Evolutionary conservation across 2,329 filamentous ascomycete genomes (phyloP).

Genomic region (Colletotrichum tropicale): DNA sequence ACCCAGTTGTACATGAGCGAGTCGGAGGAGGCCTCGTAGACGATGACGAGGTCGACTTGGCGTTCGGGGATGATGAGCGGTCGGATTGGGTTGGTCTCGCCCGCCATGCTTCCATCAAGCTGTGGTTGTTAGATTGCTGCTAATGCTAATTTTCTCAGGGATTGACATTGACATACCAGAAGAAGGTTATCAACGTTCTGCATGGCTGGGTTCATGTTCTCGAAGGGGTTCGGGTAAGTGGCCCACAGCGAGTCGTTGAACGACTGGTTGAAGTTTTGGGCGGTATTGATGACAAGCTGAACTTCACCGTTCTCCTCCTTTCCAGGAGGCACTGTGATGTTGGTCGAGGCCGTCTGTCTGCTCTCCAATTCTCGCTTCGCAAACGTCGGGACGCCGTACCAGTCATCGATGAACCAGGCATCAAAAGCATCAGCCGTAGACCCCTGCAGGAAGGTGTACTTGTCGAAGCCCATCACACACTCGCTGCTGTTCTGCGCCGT

Average conservation of each 20-base stretch:
- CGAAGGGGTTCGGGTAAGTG: conserved; percentile 34
- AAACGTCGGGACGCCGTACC: conserved; percentile 28
- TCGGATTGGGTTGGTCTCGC: conserved; percentile 33
- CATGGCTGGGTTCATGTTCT: conserved; percentile 30
- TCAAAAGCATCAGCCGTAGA: conserved; percentile 30
- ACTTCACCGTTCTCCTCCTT: conserved; percentile 24
- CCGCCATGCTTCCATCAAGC: conserved; percentile 34
- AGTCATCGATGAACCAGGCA: conserved; percentile 28
- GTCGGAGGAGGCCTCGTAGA: conserved; percentile 33
- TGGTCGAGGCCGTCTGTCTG: conserved; percentile 14
- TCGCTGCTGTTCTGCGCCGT: conserved; percentile 26
- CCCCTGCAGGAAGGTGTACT: conserved; percentile 33
- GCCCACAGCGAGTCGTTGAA: conserved; percentile 35
- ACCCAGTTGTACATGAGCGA: conserved; percentile 25
- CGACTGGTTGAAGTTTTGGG: conserved; percentile 27
- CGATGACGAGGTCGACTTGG: conserved; percentile 31
- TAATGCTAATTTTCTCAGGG: background rate
- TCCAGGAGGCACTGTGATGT: conserved; percentile 17
- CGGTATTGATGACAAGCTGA: conserved; percentile 25
- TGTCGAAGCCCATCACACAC: conserved; percentile 35
- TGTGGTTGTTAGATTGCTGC: background rate
- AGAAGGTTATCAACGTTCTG: conserved; percentile 26
- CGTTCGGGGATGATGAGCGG: conserved; percentile 31
- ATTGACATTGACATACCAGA: conserved; percentile 20
- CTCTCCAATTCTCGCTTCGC: conserved; percentile 22